Evolutionary conservation across 768 basidiomycete genomes (phyloP).

Genomic region (Lactarius trivialis): DNA sequence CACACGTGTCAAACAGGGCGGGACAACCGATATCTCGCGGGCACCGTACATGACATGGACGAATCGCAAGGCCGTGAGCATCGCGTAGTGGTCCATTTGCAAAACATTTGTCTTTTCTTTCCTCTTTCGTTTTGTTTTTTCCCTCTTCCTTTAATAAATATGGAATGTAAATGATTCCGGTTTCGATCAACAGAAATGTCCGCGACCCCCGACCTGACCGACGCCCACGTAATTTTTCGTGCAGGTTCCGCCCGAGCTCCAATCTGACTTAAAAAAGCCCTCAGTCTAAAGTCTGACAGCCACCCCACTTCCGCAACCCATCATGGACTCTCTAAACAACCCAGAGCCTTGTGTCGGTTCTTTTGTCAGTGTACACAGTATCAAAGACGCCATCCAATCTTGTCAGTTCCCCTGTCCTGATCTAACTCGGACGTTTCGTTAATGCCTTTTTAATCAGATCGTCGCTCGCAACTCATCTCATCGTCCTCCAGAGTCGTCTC

Average conservation of each 20-base stretch:
- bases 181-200: background rate
- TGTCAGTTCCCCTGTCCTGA: conserved; percentile 7
- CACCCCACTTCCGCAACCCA: background rate
- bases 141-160: conserved; percentile 12
- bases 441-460: conserved; percentile 11
- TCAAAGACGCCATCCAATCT: conserved; percentile 19
- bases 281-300: background rate
- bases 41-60: conserved; percentile 89
- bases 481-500: conserved; percentile 6
- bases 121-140: conserved; percentile 2
- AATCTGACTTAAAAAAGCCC: background rate
- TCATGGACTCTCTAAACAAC: conserved; percentile 4
- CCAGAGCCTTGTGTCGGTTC: conserved; percentile 14
- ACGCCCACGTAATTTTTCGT: conserved; percentile 2
- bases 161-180: background rate
- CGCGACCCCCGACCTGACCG: background rate
- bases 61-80: conserved; percentile 62
- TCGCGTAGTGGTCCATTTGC: conserved; percentile 23
- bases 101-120: conserved; percentile 5
- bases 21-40: conserved; percentile 57
- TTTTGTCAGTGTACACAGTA: conserved; percentile 13
- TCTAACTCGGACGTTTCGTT: background rate
- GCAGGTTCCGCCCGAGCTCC: conserved; percentile 15
- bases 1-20: conserved; percentile 47
- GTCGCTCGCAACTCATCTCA: conserved; percentile 17